A percentile compares a stretch with the other conserved stretches of the same genome.
phyloP scores from a whole-genome alignment of 768 basidiomycete genomes.

The Coprinopsis cinerea region DNA sequence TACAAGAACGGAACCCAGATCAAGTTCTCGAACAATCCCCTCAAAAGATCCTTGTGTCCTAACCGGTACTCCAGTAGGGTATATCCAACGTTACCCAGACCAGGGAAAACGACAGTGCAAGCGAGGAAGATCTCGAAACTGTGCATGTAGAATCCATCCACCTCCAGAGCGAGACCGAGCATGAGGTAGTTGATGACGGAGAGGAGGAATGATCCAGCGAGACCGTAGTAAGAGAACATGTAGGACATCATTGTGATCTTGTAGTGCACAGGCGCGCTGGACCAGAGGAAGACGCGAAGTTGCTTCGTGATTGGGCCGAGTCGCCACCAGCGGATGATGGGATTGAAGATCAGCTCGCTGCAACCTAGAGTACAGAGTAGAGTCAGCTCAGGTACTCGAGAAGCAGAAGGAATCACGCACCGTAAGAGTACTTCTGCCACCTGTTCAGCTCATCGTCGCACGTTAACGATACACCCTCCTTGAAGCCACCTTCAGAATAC shows the following conservation, averaged over 20 bases:
- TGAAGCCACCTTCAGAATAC: slow-evolving; percentile 80
- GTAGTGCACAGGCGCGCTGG: slow-evolving; percentile 71
- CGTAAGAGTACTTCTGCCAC: slow-evolving; percentile 88
- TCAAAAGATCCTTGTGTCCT: slow-evolving; percentile 46
- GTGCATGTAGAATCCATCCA: slow-evolving; percentile 69
- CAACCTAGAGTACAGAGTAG: slow-evolving; percentile 37
- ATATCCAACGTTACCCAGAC: slow-evolving; percentile 61
- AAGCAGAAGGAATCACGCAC: slow-evolving; percentile 23
- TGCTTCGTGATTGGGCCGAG: slow-evolving; percentile 82
- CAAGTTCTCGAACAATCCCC: slow-evolving; percentile 51
- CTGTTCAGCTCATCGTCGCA: slow-evolving; percentile 87
- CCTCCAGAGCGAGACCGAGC: slow-evolving; percentile 52
- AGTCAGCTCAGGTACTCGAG: slow-evolving; percentile 4
- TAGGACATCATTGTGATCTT: slow-evolving; percentile 76
- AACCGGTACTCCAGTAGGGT: slow-evolving; percentile 67
- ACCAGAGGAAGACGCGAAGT: slow-evolving; percentile 73
- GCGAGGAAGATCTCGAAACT: slow-evolving; percentile 73
- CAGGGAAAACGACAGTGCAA: slow-evolving; percentile 65
- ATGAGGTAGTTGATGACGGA: slow-evolving; percentile 68
- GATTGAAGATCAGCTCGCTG: slow-evolving; percentile 82
- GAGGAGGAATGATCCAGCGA: slow-evolving; percentile 57
- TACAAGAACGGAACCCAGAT: slow-evolving; percentile 74
- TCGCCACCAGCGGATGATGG: slow-evolving; percentile 69
- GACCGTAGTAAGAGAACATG: slow-evolving; percentile 59
- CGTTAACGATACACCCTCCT: slow-evolving; percentile 88